Conservation (phyloP, 2,329 filamentous ascomycete species). For the Colletotrichum simmondsii region DNA sequence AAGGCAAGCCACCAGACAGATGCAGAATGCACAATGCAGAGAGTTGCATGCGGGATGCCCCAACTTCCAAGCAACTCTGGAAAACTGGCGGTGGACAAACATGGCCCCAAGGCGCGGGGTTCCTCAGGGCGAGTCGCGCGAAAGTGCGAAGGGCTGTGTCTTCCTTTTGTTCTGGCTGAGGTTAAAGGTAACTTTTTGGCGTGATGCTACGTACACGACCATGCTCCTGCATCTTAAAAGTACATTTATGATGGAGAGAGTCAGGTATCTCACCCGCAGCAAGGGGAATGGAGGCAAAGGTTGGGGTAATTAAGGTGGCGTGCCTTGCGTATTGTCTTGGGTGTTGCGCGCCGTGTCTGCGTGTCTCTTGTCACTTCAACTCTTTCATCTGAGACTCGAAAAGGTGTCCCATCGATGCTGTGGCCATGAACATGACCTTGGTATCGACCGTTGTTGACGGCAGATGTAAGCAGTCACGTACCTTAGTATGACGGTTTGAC, state of each 20-base stretch:
- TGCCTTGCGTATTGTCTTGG: slow-evolving; percentile 15
- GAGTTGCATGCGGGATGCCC: slow-evolving; percentile 14
- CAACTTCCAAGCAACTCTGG: not conserved
- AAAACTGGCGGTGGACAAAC: slow-evolving; percentile 11
- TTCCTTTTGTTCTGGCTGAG: slow-evolving; percentile 6
- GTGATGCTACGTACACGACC: not conserved
- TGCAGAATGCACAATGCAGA: slow-evolving; percentile 17
- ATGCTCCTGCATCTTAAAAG: not conserved
- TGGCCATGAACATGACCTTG: not conserved
- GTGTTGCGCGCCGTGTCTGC: not conserved
- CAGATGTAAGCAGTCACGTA: not conserved
- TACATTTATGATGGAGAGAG: not conserved
- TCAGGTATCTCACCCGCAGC: not conserved
- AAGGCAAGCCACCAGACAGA: not conserved
- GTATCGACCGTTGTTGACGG: not conserved
- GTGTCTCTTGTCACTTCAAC: not conserved
- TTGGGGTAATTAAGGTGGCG: slow-evolving; percentile 25
- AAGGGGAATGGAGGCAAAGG: slow-evolving; percentile 21
- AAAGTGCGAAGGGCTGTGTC: slow-evolving; percentile 7
- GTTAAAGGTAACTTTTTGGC: not conserved
- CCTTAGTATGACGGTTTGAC: not conserved
- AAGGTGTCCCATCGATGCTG: not conserved
- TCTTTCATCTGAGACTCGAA: not conserved
- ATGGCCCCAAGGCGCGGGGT: slow-evolving; percentile 1
- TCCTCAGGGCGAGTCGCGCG: slow-evolving; percentile 4